These are phyloP conservation scores for Punctularia strigosozonata DNA, from an alignment of 768 basidiomycete species.

Conservation along the genomic window DNA sequence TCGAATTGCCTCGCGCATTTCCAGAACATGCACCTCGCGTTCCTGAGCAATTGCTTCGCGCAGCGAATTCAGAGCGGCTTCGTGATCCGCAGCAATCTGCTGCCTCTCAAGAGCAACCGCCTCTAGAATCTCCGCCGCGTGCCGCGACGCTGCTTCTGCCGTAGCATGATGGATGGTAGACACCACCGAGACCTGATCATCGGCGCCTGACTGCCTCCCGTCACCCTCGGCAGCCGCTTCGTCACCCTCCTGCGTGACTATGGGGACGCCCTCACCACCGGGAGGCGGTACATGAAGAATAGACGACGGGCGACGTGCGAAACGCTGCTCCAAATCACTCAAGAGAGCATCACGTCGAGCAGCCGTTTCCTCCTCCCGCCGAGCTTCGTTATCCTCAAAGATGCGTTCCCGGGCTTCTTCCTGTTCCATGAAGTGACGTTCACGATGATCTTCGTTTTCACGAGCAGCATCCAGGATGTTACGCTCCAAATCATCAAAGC, in stretches of 20 bases:
- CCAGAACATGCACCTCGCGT: too few species aligned
- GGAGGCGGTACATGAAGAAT: slow-evolving; percentile 1
- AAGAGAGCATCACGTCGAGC: slow-evolving; percentile 37
- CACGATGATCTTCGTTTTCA: slow-evolving; percentile 51
- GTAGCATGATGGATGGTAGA: slow-evolving; percentile 30
- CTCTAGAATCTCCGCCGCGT: slow-evolving; percentile 47
- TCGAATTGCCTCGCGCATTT: too few species aligned
- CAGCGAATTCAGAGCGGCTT: too few species aligned
- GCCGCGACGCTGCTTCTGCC: slow-evolving; percentile 42
- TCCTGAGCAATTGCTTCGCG: too few species aligned
- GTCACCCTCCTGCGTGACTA: too few species aligned
- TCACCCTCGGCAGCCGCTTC: too few species aligned
- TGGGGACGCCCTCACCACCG: too few species aligned
- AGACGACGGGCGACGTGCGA: slow-evolving; percentile 4
- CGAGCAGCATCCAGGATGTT: slow-evolving; percentile 35
- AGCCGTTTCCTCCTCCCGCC: slow-evolving; percentile 43
- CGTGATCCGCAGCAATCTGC: too few species aligned
- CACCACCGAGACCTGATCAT: slow-evolving; percentile 21
- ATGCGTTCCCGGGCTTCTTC: slow-evolving; percentile 55
- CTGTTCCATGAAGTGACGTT: slow-evolving; percentile 47
- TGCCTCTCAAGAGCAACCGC: slow-evolving; percentile 39
- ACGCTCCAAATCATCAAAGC: slow-evolving; percentile 43
- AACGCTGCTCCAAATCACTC: slow-evolving; percentile 12
- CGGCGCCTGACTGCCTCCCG: too few species aligned
- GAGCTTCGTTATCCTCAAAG: slow-evolving; percentile 47